Percentiles rank a stretch among this genome's conserved stretches.
These are phyloP conservation scores for Cicer cuneatum DNA, from an alignment of 306 rosid species.

Conservation along the genomic window DNA sequence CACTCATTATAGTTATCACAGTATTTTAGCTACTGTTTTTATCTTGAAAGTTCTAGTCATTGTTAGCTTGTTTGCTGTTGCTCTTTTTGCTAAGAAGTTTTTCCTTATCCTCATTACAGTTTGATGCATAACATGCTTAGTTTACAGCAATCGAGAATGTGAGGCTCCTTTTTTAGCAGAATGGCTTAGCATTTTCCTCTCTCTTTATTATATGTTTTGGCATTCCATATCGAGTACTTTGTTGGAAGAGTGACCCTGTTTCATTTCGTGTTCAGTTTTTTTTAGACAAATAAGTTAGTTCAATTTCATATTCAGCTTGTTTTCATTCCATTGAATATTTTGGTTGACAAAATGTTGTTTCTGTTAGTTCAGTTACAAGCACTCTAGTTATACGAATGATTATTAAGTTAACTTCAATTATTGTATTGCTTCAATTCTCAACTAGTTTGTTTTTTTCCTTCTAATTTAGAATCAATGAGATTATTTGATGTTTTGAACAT, in stretches of 20 bases:
- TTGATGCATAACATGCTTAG: slow-evolving; percentile 13
- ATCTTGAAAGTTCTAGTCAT: neutral
- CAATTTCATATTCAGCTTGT: neutral
- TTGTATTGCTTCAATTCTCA: slow-evolving; percentile 33
- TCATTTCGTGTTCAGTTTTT: neutral
- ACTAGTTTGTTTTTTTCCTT: neutral
- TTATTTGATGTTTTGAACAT: neutral
- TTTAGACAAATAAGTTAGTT: neutral
- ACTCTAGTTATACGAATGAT: neutral
- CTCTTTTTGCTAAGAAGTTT: neutral
- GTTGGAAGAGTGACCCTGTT: slow-evolving; percentile 4
- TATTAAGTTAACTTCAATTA: neutral
- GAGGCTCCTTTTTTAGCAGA: slow-evolving; percentile 17
- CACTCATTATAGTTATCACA: neutral
- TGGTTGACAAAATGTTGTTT: slow-evolving; percentile 18
- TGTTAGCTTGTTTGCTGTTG: neutral
- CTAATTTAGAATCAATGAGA: neutral
- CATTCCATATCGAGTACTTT: slow-evolving; percentile 25
- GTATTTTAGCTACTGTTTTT: neutral
- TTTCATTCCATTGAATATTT: neutral
- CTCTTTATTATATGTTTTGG: slow-evolving; percentile 4
- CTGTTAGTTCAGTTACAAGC: neutral
- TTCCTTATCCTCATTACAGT: neutral
- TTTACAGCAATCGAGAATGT: neutral
- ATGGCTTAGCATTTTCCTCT: slow-evolving; percentile 29